Conservation (phyloP, 2,329 filamentous ascomycete species). For the Penicillium psychrosexuale region DNA sequence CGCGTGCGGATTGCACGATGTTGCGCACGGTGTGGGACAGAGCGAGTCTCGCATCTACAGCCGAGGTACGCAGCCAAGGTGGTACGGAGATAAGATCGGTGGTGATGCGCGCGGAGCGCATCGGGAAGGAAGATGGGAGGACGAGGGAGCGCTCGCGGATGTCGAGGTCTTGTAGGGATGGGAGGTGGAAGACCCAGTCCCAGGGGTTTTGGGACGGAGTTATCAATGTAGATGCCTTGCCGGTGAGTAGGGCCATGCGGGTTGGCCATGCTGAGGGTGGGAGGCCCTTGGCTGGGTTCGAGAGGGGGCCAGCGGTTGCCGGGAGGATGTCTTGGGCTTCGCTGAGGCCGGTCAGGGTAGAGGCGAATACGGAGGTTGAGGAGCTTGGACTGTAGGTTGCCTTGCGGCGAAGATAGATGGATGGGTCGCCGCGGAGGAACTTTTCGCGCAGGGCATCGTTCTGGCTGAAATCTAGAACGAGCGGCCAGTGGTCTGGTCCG, state of each 20-base stretch:
- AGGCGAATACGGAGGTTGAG: constrained; percentile 60
- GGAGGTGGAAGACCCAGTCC: constrained; percentile 70
- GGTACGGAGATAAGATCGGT: constrained; percentile 45
- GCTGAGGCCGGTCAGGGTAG: constrained; percentile 71
- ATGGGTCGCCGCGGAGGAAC: constrained; percentile 65
- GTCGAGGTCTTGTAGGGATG: constrained; percentile 53
- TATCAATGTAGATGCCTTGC: constrained; percentile 23
- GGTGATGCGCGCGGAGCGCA: constrained; percentile 22
- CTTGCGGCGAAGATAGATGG: constrained; percentile 69
- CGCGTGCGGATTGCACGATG: constrained; percentile 31
- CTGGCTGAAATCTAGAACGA: constrained; percentile 69
- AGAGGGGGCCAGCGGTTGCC: constrained; percentile 22
- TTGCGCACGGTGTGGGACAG: constrained; percentile 52
- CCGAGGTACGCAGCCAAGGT: constrained; percentile 55
- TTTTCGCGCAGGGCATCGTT: constrained; percentile 61
- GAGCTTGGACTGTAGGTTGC: constrained; percentile 60
- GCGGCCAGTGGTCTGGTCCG: constrained; percentile 70
- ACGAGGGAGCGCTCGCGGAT: constrained; percentile 65
- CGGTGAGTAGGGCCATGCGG: constrained; percentile 22
- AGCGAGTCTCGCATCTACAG: constrained; percentile 69
- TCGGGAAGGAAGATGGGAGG: constrained; percentile 47
- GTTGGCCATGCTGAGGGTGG: constrained; percentile 25
- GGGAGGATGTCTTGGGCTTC: constrained; percentile 50
- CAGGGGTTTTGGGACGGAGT: constrained; percentile 51
- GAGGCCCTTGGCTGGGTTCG: constrained; percentile 26